Percentiles rank a stretch among this genome's conserved stretches.
These are phyloP conservation scores for Sarocladium oryzae DNA, from an alignment of 2,329 filamentous ascomycete genomes.

Conservation along the genomic window DNA sequence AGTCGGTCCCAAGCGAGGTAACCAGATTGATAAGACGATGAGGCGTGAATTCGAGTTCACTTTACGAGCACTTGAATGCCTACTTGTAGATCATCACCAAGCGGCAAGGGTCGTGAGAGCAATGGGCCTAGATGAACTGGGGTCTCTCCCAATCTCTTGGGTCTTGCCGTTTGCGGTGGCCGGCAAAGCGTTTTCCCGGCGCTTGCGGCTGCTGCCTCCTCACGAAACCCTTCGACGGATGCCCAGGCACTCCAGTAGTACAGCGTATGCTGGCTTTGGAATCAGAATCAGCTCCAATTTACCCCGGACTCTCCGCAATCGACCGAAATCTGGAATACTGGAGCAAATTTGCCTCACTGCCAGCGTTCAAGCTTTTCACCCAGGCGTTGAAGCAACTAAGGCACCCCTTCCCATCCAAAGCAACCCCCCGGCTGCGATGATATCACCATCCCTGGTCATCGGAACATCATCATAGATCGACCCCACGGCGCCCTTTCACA, in stretches of 20 bases:
- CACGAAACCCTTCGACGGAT: neutral
- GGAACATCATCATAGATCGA: neutral
- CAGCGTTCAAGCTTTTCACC: neutral
- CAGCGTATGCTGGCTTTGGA: neutral
- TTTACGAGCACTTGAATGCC: no score
- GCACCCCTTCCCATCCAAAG: neutral
- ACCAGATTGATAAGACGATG: no score
- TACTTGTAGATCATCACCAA: no score
- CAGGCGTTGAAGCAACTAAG: neutral
- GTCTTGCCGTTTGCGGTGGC: no score
- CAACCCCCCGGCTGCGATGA: neutral
- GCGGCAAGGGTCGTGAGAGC: no score
- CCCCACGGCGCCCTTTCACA: neutral
- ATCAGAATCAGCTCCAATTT: conserved; percentile 1
- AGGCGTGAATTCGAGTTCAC: no score
- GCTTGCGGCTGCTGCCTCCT: neutral
- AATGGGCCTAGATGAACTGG: no score
- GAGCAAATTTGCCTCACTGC: neutral
- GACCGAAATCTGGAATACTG: neutral
- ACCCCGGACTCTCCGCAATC: conserved; percentile 5
- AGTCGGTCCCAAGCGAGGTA: no score
- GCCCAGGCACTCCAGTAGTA: no score
- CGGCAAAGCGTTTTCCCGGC: conserved; percentile 3
- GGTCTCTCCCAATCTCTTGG: no score
- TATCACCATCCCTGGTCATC: neutral